A percentile compares a stretch with the other conserved stretches of the same genome.
Conservation (phyloP, 2,329 filamentous ascomycete genomes). For the Gliomastix tumulicola region DNA sequence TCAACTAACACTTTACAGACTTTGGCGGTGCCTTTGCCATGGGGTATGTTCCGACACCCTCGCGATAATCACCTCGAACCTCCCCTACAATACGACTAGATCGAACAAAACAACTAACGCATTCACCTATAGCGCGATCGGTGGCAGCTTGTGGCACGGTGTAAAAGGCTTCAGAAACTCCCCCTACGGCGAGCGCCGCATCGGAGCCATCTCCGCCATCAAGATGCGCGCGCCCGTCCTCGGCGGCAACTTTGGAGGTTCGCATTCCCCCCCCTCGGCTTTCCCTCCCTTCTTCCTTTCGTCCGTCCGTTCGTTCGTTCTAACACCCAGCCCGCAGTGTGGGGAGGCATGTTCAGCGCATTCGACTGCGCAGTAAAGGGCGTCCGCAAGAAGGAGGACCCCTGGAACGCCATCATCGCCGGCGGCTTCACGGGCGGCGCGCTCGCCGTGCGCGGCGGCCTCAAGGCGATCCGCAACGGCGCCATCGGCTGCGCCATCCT, state of each 20-base stretch:
- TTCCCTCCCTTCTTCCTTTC: no score
- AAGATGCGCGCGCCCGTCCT: slow-evolving; percentile 95
- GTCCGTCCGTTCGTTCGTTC: no score
- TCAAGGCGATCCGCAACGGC: slow-evolving; percentile 86
- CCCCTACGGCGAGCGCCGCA: slow-evolving; percentile 87
- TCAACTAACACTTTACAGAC: no score
- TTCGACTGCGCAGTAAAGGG: slow-evolving; percentile 98
- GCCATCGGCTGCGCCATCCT: slow-evolving; percentile 94
- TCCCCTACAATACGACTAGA: not conserved
- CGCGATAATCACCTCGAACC: no score
- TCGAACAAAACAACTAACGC: slow-evolving; percentile 9
- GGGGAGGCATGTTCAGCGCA: slow-evolving; percentile 92
- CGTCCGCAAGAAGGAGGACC: slow-evolving; percentile 90
- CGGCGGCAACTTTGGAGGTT: slow-evolving; percentile 95
- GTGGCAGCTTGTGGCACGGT: slow-evolving; percentile 88
- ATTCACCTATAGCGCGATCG: slow-evolving; percentile 50
- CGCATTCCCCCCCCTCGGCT: no score
- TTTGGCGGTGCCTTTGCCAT: slow-evolving; percentile 96
- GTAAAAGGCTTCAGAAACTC: slow-evolving; percentile 91
- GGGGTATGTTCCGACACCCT: slow-evolving; percentile 58
- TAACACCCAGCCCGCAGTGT: slow-evolving; percentile 46
- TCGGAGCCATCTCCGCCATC: slow-evolving; percentile 93
- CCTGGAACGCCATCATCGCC: slow-evolving; percentile 95
- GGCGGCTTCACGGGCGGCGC: slow-evolving; percentile 95
- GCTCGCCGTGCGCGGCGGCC: slow-evolving; percentile 84